These are phyloP conservation scores for Strigomonas culicis DNA, from an alignment of 208 protist species.

Conservation along the genomic window DNA sequence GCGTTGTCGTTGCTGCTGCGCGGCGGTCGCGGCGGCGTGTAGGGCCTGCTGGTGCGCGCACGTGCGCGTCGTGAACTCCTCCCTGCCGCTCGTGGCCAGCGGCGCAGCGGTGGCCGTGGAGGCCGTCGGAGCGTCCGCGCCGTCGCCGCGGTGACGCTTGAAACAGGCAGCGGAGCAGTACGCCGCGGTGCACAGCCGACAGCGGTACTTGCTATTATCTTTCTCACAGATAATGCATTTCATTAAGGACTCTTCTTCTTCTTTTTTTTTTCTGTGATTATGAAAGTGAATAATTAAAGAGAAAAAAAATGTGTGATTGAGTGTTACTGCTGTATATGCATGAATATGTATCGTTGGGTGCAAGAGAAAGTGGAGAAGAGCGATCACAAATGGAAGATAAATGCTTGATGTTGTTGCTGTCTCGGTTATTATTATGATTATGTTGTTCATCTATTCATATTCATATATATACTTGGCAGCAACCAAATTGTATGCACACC, in stretches of 20 bases:
- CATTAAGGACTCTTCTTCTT: no score
- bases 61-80: no score
- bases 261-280: conserved; percentile 12
- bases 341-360: neutral
- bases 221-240: conserved; percentile 48
- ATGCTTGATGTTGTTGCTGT: no score
- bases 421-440: no score
- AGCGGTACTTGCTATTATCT: conserved; percentile 41
- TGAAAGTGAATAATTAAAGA: conserved; percentile 9
- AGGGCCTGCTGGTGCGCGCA: no score
- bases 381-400: no score
- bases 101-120: neutral
- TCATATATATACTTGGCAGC: neutral
- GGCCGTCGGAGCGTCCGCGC: no score
- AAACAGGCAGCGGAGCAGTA: conserved; percentile 66
- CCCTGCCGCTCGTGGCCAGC: no score
- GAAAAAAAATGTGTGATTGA: conserved; percentile 1
- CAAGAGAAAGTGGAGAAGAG: no score
- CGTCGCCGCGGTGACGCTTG: conserved; percentile 41
- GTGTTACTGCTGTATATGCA: neutral
- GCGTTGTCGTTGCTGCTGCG: neutral
- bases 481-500: neutral
- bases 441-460: neutral
- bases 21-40: no score
- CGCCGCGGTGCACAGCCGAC: conserved; percentile 42